A percentile compares a stretch with the other conserved stretches of the same genome.
Evolutionary conservation across 202 grass and related monocot genomes (phyloP).

Genomic region (Panicum virgatum): DNA sequence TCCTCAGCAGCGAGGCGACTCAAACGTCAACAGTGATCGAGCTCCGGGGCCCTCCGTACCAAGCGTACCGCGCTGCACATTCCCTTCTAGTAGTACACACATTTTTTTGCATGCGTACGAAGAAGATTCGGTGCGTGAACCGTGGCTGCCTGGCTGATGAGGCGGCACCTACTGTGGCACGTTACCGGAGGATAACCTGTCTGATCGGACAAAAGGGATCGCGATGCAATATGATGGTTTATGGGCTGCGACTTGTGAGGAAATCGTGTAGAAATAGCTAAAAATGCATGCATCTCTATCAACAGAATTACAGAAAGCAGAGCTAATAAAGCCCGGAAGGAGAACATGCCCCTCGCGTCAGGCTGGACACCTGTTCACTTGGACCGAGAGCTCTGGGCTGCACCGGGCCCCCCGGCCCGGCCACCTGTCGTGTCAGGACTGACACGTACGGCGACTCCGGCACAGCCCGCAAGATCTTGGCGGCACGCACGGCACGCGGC

Average conservation of each 20-base stretch:
- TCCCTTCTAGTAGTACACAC: not conserved
- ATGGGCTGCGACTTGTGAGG: not conserved
- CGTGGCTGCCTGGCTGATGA: not conserved
- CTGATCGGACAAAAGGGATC: not conserved
- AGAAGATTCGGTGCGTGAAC: slow-evolving; percentile 6
- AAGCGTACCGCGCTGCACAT: not conserved
- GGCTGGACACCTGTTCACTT: not conserved
- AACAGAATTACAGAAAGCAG: too few relatives aligned
- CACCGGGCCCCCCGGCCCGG: not conserved
- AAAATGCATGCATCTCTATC: not conserved
- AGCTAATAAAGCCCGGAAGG: too few relatives aligned
- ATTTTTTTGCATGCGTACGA: not conserved
- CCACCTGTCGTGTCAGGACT: not conserved
- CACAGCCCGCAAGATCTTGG: not conserved
- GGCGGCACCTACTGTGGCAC: not conserved
- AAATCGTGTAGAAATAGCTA: not conserved
- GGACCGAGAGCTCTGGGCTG: not conserved
- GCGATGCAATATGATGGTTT: not conserved
- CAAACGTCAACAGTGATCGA: too few relatives aligned
- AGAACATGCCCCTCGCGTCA: too few relatives aligned
- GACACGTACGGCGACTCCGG: not conserved
- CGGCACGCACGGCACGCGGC: too few relatives aligned
- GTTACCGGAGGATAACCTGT: not conserved
- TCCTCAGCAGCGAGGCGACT: too few relatives aligned
- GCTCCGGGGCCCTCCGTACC: not conserved